A percentile compares a stretch with the other conserved stretches of the same genome.
phyloP scores from a whole-genome alignment of 805 yeast species.

The Candida pseudoglaebosa region DNA sequence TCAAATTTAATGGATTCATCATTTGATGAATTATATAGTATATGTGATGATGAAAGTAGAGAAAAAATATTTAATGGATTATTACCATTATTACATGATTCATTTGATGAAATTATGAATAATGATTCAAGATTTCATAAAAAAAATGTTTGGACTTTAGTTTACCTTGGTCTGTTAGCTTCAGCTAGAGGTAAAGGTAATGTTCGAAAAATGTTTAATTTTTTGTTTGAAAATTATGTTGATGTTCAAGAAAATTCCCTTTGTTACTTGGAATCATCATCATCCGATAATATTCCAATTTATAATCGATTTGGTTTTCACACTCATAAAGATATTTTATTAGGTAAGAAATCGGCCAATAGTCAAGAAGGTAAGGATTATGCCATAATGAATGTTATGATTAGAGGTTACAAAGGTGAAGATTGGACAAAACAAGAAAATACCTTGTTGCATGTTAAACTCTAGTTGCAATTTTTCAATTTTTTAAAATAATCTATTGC shows the following conservation, averaged over 20 bases:
- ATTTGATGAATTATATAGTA: constrained; percentile 48
- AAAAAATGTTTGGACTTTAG: constrained; percentile 39
- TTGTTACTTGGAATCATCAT: constrained; percentile 50
- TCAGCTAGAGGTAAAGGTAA: constrained; percentile 56
- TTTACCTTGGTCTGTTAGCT: constrained; percentile 41
- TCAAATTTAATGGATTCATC: constrained; percentile 49
- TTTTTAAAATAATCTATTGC: neutral
- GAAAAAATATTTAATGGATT: constrained; percentile 46
- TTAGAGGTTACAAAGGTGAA: constrained; percentile 32
- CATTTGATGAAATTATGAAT: constrained; percentile 39
- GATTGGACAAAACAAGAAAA: constrained; percentile 28
- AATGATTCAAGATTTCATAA: constrained; percentile 37
- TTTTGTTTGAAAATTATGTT: constrained; percentile 43
- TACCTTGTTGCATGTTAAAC: constrained; percentile 4
- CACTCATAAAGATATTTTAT: constrained; percentile 45
- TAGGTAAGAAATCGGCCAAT: constrained; percentile 27
- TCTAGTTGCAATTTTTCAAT: too few species aligned
- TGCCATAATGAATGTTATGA: constrained; percentile 44
- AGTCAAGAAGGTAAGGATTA: constrained; percentile 35
- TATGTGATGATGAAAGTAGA: constrained; percentile 46
- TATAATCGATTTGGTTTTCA: constrained; percentile 50
- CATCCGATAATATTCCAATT: constrained; percentile 46
- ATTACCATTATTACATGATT: constrained; percentile 50
- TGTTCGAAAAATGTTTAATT: constrained; percentile 46
- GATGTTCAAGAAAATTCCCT: constrained; percentile 36